These are phyloP conservation scores for Candida buenavistaensis DNA, from an alignment of 1,139 yeast genomes.

Conservation along the genomic window DNA sequence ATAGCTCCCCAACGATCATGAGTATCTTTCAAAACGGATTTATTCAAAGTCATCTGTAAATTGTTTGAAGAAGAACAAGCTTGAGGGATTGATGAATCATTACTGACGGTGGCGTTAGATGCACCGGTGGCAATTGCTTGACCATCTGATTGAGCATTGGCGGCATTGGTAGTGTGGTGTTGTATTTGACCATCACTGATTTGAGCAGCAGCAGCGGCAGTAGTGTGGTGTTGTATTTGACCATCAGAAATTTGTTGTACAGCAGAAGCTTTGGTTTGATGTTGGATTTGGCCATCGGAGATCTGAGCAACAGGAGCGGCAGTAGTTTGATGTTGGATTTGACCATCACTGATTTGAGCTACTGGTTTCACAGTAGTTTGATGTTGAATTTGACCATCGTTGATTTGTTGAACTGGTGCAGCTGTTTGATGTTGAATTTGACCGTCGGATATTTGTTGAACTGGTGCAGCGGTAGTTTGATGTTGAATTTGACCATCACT, in stretches of 20 bases:
- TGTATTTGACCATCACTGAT: slow-evolving; percentile 49
- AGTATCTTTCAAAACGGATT: slow-evolving; percentile 57
- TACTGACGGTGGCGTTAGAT: too few species aligned
- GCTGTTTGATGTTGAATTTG: slow-evolving; percentile 39
- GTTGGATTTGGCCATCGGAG: slow-evolving; percentile 42
- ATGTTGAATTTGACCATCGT: slow-evolving; percentile 28
- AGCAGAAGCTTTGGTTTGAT: slow-evolving; percentile 30
- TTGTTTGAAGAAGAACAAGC: slow-evolving; percentile 13
- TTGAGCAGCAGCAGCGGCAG: slow-evolving; percentile 32
- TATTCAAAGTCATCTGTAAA: slow-evolving; percentile 49
- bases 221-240: slow-evolving; percentile 32
- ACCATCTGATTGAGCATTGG: slow-evolving; percentile 26
- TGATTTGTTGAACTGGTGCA: slow-evolving; percentile 29
- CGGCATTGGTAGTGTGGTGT: slow-evolving; percentile 29
- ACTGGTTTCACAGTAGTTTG: slow-evolving; percentile 31
- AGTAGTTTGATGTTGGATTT: slow-evolving; percentile 37
- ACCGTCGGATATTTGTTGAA: slow-evolving; percentile 45
- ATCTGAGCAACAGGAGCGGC: slow-evolving; percentile 38
- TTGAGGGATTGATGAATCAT: slow-evolving; percentile 6
- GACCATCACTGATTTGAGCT: slow-evolving; percentile 41
- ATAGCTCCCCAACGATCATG: slow-evolving; percentile 76
- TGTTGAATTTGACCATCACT: slow-evolving; percentile 36
- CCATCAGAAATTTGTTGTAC: slow-evolving; percentile 35
- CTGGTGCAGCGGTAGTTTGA: slow-evolving; percentile 27
- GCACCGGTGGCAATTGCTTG: slow-evolving; percentile 11